Evolutionary conservation across 2,329 filamentous ascomycete genomes (phyloP).

Genomic region (Elsinoe ampelina): DNA sequence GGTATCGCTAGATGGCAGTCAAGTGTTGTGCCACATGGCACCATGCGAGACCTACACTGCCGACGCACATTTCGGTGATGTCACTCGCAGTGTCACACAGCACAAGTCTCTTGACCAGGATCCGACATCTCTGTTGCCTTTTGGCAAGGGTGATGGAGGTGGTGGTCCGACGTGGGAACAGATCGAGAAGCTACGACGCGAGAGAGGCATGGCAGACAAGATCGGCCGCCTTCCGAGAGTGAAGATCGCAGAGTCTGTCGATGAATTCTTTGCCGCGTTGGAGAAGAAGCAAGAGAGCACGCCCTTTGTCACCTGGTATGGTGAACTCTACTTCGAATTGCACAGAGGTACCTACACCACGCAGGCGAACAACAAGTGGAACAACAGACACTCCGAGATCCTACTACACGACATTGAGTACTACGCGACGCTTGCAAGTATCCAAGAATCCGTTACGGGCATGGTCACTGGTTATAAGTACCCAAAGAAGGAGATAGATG

Average conservation of each 20-base stretch:
- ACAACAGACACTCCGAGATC: conserved; percentile 80
- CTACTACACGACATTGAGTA: conserved; percentile 81
- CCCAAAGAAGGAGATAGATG: conserved; percentile 85
- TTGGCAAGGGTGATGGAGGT: conserved; percentile 93
- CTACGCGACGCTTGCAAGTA: conserved; percentile 73
- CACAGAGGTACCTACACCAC: conserved; percentile 97
- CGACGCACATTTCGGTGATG: conserved; percentile 86
- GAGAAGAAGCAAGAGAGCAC: conserved; percentile 60
- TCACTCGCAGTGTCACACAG: conserved; percentile 77
- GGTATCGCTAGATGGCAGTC: conserved; percentile 90
- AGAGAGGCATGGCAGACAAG: conserved; percentile 83
- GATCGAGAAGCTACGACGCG: conserved; percentile 86
- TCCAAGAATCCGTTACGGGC: conserved; percentile 48
- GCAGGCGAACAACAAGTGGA: conserved; percentile 92
- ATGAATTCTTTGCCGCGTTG: conserved; percentile 84
- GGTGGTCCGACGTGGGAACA: conserved; percentile 91
- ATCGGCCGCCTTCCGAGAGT: conserved; percentile 75
- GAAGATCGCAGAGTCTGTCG: conserved; percentile 80
- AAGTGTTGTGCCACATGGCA: conserved; percentile 96
- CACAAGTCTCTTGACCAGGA: conserved; percentile 97
- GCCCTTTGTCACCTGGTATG: conserved; percentile 89
- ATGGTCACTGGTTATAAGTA: conserved; percentile 59
- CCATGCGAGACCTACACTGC: conserved; percentile 93
- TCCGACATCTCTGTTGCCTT: conserved; percentile 79
- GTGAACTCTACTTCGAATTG: conserved; percentile 94